Conservation (phyloP, 1,284 basidiomycete species). For the Wallemia mellicola region DNA sequence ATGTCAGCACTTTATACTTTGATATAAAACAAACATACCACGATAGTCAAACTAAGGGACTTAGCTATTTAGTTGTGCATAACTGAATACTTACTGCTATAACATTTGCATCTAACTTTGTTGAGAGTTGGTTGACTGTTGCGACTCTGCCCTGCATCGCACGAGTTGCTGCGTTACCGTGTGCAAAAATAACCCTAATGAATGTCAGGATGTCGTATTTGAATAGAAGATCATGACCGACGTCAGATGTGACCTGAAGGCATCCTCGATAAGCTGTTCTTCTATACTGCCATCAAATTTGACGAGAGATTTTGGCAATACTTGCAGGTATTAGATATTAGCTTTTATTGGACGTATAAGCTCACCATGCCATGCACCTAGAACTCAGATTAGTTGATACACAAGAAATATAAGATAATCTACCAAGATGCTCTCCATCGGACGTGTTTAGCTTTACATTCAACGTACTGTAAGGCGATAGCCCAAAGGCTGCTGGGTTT, state of each 20-base stretch:
- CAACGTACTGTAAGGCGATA: slow-evolving; percentile 49
- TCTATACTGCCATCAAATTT: slow-evolving; percentile 7
- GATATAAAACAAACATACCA: too few relatives aligned
- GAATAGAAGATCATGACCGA: too few relatives aligned
- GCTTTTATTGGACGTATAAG: too few relatives aligned
- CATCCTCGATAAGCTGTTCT: slow-evolving; percentile 11
- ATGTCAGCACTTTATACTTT: too few relatives aligned
- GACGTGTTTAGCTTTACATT: slow-evolving; percentile 37
- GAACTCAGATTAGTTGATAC: too few relatives aligned
- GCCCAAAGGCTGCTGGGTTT: slow-evolving; percentile 38
- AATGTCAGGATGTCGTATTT: too few relatives aligned
- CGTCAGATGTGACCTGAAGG: slow-evolving; percentile 35
- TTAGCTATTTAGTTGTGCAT: too few relatives aligned
- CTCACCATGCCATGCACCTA: too few relatives aligned
- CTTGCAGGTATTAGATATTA: too few relatives aligned
- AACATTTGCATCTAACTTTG: slow-evolving; percentile 39
- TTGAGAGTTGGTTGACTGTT: slow-evolving; percentile 30
- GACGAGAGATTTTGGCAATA: slow-evolving; percentile 32
- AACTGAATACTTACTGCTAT: too few relatives aligned
- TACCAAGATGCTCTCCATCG: slow-evolving; percentile 50
- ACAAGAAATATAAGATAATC: too few relatives aligned
- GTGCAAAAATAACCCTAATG: slow-evolving; percentile 57
- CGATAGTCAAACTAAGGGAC: slow-evolving; percentile 80
- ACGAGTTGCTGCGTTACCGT: slow-evolving; percentile 61
- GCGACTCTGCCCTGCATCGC: slow-evolving; percentile 31